Evolutionary conservation across 768 basidiomycete genomes (phyloP).

Genomic region (Phanerodontia chrysosporium): DNA sequence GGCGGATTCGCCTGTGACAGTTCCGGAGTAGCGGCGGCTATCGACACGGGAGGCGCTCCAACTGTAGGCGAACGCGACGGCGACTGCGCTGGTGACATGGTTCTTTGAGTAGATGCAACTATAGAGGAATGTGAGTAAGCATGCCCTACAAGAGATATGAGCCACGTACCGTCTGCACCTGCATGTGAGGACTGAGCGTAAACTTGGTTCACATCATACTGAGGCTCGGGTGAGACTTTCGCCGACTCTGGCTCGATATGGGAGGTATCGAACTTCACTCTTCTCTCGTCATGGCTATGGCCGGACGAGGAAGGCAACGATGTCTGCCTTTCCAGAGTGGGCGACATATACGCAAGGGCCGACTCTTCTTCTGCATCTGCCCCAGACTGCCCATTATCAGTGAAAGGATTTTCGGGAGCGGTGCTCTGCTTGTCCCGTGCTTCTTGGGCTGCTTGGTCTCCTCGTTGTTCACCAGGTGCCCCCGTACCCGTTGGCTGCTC

Average conservation of each 20-base stretch:
- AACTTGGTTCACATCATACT: neutral
- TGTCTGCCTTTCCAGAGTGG: slow-evolving; percentile 12
- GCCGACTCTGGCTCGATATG: neutral
- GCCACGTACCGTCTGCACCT: neutral
- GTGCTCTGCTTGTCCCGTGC: neutral
- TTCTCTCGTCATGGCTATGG: slow-evolving; percentile 23
- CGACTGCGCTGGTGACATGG: neutral
- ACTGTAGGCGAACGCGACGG: neutral
- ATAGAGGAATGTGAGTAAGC: neutral
- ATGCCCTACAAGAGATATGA: no score
- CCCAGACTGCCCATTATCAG: neutral
- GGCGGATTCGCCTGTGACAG: neutral
- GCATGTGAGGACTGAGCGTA: neutral
- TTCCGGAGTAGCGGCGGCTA: neutral
- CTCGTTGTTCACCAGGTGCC: neutral
- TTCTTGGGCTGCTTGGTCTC: slow-evolving; percentile 7
- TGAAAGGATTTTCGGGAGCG: neutral
- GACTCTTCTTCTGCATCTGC: slow-evolving; percentile 20
- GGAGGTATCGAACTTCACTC: slow-evolving; percentile 40
- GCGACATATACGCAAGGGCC: slow-evolving; percentile 26
- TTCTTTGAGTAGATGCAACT: neutral
- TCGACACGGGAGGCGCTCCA: neutral
- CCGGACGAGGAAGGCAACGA: neutral
- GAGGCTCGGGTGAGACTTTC: neutral
- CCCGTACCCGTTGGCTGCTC: neutral